Evolutionary conservation across 441 rosid species (phyloP), one percentile per base, ranked within the genome.

Genomic region (Breynia disticha): DNA sequence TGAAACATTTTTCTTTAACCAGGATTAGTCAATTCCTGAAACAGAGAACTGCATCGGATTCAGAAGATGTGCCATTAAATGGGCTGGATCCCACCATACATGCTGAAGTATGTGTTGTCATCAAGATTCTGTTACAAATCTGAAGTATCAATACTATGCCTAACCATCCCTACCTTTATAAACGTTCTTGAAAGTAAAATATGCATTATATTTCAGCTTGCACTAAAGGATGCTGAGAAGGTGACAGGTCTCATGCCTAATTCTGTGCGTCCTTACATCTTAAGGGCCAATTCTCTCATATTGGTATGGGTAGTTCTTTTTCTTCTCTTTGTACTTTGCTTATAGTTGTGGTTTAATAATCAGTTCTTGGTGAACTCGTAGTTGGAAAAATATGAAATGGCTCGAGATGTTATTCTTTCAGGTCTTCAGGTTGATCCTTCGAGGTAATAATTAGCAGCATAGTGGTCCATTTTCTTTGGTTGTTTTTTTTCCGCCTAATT

Each of bases 371-470:
- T 59, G 38, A 22, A 62, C 67, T 48, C 59, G 67, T 80, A 87
- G 97, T 67, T 89, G 79, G 99, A 93, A 68, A 84, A 82, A 62
- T 93, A 93, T 65, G 90, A 88, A 60, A 53, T 65, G 61, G 95
- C 99, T 19, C 77, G 81, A 56, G 88, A 84, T 50, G 74, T 68
- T 64, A 63, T 89, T 67, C 79, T 86, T 53, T 82, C 90, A 47
- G 98, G 97, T 52, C 95, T 93, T 68, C 96, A 89, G 66, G 68
- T 81, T 52, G 93, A 89, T 67, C 97, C 99, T 55, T 80, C 73
- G 62, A 83, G 97, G 99, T 93, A 80, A 62, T 53, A 37, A 24
- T 67, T 19, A 54, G 56, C 70, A 49, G 18, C 20, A 17, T 48
- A 65, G 38, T 43, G 43, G 54, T 52, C 42, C 20, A 62, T 67